Evolutionary conservation across 225 moss, liverwort and hornwort species (phyloP).

Genomic region (Bryoerythrophyllum caledonicum): DNA sequence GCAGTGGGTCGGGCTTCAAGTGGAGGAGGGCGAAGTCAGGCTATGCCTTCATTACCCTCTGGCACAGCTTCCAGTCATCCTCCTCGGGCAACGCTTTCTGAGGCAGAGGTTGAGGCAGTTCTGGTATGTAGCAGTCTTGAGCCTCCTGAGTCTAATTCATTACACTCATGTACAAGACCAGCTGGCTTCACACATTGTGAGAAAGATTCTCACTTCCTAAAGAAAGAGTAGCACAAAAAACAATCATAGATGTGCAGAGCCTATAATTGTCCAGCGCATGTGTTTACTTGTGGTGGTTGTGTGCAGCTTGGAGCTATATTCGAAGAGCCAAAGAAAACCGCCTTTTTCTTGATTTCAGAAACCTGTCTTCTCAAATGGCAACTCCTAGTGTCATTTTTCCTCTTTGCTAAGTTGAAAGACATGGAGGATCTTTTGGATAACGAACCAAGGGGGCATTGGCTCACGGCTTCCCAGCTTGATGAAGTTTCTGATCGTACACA

Average conservation of each 20-base stretch:
- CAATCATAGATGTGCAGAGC: neutral
- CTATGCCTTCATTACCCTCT: constrained; percentile 39
- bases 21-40: constrained; percentile 34
- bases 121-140: constrained; percentile 31
- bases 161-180: neutral
- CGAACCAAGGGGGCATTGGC: no score
- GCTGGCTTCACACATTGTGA: neutral
- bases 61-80: constrained; percentile 55
- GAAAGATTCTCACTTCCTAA: neutral
- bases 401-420: constrained; percentile 9
- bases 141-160: neutral
- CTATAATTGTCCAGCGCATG: neutral
- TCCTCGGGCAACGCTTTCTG: constrained; percentile 34
- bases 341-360: no score
- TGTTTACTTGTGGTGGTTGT: constrained; percentile 1
- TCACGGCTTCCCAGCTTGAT: no score
- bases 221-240: neutral
- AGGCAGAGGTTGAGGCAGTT: constrained; percentile 49
- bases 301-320: constrained; percentile 42
- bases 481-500: constrained; percentile 15
- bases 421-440: constrained; percentile 12
- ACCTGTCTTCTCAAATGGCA: neutral
- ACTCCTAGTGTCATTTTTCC: constrained; percentile 18
- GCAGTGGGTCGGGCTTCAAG: constrained; percentile 28
- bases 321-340: neutral